Percentiles rank a stretch among this genome's conserved stretches.
phyloP scores from a whole-genome alignment of 257 asterid genomes.

The Cinchona pubescens region DNA sequence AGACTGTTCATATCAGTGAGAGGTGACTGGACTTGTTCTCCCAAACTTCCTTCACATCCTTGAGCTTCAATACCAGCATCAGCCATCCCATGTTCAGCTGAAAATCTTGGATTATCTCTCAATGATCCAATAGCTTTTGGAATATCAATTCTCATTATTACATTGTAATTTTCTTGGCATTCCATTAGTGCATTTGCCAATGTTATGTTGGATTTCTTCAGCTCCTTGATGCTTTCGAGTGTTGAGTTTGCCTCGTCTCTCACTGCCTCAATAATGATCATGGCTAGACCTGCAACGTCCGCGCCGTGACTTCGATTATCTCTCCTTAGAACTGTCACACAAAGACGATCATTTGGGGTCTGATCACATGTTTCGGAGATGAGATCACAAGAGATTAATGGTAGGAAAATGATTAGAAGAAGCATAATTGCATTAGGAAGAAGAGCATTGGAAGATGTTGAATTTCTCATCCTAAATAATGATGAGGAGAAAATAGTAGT shows the following conservation, averaged over 20 bases:
- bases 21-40: conserved; percentile 20
- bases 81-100: conserved; percentile 54
- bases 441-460: not conserved
- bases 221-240: not conserved
- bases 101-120: conserved; percentile 47
- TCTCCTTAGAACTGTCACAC: not conserved
- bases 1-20: conserved; percentile 17
- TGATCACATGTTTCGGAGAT: conserved; percentile 7
- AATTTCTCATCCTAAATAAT: not conserved
- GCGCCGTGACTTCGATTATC: conserved; percentile 3
- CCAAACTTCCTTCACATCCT: conserved; percentile 42
- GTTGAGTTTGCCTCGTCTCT: conserved; percentile 7
- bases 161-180: conserved; percentile 13
- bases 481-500: not conserved
- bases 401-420: not conserved
- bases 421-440: not conserved
- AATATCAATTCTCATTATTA: conserved; percentile 13
- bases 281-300: conserved; percentile 1
- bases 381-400: not conserved
- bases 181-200: conserved; percentile 12
- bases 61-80: conserved; percentile 57
- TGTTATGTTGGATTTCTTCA: not conserved
- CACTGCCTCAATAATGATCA: conserved; percentile 4
- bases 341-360: conserved; percentile 9
- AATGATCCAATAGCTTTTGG: conserved; percentile 49